These are phyloP conservation scores for Murraya koenigii DNA, from an alignment of 345 rosid genomes.

Conservation along the genomic window DNA sequence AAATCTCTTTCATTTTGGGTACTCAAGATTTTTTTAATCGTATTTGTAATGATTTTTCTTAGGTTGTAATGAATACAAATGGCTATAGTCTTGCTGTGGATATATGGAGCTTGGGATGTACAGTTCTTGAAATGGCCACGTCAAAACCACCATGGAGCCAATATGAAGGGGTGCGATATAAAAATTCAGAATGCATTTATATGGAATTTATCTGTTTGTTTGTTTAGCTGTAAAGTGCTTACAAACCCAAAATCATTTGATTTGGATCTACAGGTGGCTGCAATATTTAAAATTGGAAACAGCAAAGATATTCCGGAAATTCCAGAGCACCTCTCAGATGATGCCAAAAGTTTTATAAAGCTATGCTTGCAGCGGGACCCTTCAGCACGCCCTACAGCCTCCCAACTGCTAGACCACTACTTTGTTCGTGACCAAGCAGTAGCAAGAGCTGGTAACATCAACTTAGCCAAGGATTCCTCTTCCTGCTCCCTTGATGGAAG, in stretches of 20 bases:
- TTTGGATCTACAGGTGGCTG: slow-evolving; percentile 78
- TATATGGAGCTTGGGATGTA: slow-evolving; percentile 98
- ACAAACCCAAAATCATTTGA: not conserved
- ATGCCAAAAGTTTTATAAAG: slow-evolving; percentile 73
- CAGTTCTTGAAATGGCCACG: slow-evolving; percentile 97
- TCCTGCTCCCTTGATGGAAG: slow-evolving; percentile 63
- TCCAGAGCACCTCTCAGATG: slow-evolving; percentile 84
- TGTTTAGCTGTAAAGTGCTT: slow-evolving; percentile 12
- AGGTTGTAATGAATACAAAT: slow-evolving; percentile 92
- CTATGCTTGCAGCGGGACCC: slow-evolving; percentile 91
- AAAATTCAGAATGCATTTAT: slow-evolving; percentile 4
- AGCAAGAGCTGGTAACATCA: slow-evolving; percentile 44
- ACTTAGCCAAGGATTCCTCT: slow-evolving; percentile 51
- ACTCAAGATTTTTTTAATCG: not conserved
- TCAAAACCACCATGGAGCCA: slow-evolving; percentile 95
- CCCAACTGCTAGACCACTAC: slow-evolving; percentile 71
- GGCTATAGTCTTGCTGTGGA: slow-evolving; percentile 88
- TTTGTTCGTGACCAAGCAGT: slow-evolving; percentile 65
- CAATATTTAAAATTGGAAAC: slow-evolving; percentile 95
- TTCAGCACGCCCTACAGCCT: slow-evolving; percentile 75
- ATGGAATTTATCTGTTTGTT: slow-evolving; percentile 2
- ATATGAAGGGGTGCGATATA: slow-evolving; percentile 83
- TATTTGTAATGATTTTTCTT: slow-evolving; percentile 17
- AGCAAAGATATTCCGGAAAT: slow-evolving; percentile 91
- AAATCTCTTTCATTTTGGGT: not conserved